A percentile compares a stretch with the other conserved stretches of the same genome.
These are phyloP conservation scores for Ganoderma leucocontextum DNA, from an alignment of 1,284 basidiomycete genomes.

Conservation along the genomic window DNA sequence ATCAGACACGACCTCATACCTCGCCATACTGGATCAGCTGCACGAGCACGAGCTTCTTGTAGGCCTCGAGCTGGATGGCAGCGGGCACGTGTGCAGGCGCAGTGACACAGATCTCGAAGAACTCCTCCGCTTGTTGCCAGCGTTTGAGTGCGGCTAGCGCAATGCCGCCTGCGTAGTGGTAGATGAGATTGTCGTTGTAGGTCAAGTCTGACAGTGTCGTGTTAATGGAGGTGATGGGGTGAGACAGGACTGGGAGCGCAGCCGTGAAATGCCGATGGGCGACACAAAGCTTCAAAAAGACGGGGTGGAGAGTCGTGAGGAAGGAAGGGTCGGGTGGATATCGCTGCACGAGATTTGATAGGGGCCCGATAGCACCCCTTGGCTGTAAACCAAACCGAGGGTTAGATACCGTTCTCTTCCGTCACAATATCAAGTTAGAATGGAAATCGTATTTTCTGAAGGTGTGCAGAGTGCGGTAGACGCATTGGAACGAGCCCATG, in stretches of 20 bases:
- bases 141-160: constrained; percentile 65
- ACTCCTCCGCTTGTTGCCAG: constrained; percentile 74
- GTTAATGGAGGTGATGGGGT: constrained; percentile 68
- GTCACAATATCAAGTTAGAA: no score
- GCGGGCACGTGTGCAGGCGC: constrained; percentile 72
- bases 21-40: constrained; percentile 80
- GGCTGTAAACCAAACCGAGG: constrained; percentile 26
- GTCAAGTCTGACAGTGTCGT: constrained; percentile 60
- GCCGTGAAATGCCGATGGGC: constrained; percentile 57
- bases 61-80: constrained; percentile 83
- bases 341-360: constrained; percentile 65
- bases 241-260: constrained; percentile 63
- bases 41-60: constrained; percentile 82
- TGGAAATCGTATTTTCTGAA: no score
- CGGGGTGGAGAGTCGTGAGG: constrained; percentile 74
- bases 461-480: no score
- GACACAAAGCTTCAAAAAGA: constrained; percentile 58
- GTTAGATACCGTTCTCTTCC: not conserved
- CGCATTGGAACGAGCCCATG: no score
- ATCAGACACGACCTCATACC: constrained; percentile 45
- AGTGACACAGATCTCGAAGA: constrained; percentile 79
- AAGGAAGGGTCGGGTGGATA: constrained; percentile 64
- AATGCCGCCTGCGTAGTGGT: constrained; percentile 80
- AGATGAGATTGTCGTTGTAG: constrained; percentile 80
- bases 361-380: constrained; percentile 61